These are phyloP conservation scores for Leishmania lainsoni DNA, from an alignment of 208 protist genomes.

Conservation along the genomic window DNA sequence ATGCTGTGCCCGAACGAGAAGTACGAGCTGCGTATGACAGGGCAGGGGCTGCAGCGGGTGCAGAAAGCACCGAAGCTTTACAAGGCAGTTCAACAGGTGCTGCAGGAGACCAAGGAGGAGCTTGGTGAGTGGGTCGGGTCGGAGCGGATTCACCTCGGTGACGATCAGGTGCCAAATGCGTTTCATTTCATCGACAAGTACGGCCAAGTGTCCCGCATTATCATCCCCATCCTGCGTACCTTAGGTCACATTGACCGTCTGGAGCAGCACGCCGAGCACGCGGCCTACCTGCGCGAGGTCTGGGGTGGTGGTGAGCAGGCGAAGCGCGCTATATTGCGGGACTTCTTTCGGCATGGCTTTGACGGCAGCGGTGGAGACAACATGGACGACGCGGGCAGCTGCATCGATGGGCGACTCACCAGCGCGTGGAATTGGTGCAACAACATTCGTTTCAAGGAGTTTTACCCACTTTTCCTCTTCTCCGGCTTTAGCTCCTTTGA, in stretches of 20 bases:
- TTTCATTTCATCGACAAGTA: conserved; percentile 99
- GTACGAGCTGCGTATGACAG: conserved; percentile 91
- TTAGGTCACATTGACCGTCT: conserved; percentile 86
- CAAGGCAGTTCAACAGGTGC: conserved; percentile 84
- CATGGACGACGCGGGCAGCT: conserved; percentile 97
- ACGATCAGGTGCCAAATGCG: conserved; percentile 98
- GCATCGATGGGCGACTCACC: conserved; percentile 98
- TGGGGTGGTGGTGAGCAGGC: conserved; percentile 74
- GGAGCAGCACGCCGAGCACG: conserved; percentile 40
- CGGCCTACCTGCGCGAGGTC: conserved; percentile 82
- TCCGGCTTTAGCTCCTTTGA: conserved; percentile 97
- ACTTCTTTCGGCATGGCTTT: conserved; percentile 97
- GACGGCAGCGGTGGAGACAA: conserved; percentile 97
- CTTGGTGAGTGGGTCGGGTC: conserved; percentile 91
- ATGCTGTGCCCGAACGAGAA: conserved; percentile 85
- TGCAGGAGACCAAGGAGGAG: conserved; percentile 88
- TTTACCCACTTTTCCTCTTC: conserved; percentile 96
- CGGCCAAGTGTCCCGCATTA: conserved; percentile 96
- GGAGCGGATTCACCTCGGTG: conserved; percentile 96
- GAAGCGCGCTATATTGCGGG: conserved; percentile 87
- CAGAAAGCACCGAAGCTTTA: conserved; percentile 89
- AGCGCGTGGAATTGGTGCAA: conserved; percentile 98
- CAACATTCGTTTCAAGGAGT: conserved; percentile 94
- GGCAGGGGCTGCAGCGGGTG: conserved; percentile 96
- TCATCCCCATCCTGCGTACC: conserved; percentile 94